These are phyloP conservation scores for Lunularia cruciata DNA, from an alignment of 225 moss, liverwort and hornwort species.

Conservation along the genomic window DNA sequence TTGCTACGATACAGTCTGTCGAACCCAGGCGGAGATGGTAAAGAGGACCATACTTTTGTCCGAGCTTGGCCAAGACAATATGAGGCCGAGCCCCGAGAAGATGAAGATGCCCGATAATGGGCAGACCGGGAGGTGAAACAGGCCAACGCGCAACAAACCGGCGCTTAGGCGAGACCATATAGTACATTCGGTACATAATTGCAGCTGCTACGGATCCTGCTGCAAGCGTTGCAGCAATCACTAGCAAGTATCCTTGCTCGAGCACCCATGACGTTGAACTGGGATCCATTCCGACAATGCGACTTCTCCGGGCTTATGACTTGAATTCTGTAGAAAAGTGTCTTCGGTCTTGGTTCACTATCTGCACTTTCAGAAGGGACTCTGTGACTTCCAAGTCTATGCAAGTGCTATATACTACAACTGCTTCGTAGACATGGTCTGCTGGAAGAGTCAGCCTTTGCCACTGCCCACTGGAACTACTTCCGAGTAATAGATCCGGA, in stretches of 20 bases:
- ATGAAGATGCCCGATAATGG: slow-evolving; percentile 28
- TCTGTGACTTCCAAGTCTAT: no score
- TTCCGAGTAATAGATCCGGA: no score
- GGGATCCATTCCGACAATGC: not conserved
- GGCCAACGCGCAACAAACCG: not conserved
- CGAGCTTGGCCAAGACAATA: slow-evolving; percentile 9
- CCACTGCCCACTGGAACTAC: no score
- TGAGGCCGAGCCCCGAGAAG: slow-evolving; percentile 21
- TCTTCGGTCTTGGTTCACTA: no score
- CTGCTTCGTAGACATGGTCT: no score
- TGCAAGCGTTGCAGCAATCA: not conserved
- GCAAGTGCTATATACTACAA: no score
- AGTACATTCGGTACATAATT: not conserved
- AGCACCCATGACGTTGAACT: not conserved
- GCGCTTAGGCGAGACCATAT: not conserved
- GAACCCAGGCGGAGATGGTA: slow-evolving; percentile 28
- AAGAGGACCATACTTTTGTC: slow-evolving; percentile 20
- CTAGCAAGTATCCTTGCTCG: not conserved
- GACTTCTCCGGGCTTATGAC: no score
- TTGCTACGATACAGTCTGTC: slow-evolving; percentile 16
- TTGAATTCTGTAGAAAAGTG: no score
- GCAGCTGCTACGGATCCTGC: not conserved
- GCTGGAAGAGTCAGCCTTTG: no score
- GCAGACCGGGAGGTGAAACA: slow-evolving; percentile 14
- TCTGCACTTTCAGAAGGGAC: no score